A percentile compares a stretch with the other conserved stretches of the same genome.
Evolutionary conservation across 2,329 filamentous ascomycete species (phyloP).

Genomic region (Aspergillus sp.): DNA sequence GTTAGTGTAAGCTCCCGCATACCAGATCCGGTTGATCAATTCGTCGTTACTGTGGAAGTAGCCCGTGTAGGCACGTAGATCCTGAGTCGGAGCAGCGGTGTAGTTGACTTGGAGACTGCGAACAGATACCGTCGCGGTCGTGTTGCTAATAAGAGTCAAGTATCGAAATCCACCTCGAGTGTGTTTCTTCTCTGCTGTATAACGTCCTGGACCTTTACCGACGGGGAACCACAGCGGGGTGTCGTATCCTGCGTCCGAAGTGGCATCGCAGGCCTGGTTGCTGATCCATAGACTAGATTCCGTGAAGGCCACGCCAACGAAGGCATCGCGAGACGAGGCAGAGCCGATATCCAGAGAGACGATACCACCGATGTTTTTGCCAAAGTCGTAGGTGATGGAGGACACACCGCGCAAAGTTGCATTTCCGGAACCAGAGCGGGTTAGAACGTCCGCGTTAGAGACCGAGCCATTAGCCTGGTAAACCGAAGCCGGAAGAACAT

Average conservation of each 20-base stretch:
- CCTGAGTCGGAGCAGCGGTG: conserved; percentile 32
- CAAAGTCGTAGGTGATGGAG: conserved; percentile 36
- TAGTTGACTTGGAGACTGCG: conserved; percentile 35
- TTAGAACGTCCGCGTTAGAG: conserved; percentile 14
- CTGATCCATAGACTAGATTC: conserved; percentile 47
- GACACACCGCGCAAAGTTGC: conserved; percentile 19
- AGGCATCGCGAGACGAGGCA: conserved; percentile 18
- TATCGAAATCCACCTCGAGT: conserved; percentile 45
- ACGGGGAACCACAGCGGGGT: conserved; percentile 46
- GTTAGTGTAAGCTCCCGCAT: conserved; percentile 49
- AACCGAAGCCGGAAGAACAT: conserved; percentile 19
- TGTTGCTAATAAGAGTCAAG: conserved; percentile 41
- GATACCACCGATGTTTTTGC: conserved; percentile 35
- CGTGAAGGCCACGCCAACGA: conserved; percentile 37
- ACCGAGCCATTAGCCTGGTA: conserved; percentile 26
- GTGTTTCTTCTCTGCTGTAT: conserved; percentile 38
- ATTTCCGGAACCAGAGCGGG: background rate
- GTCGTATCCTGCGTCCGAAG: conserved; percentile 43
- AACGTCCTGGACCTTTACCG: conserved; percentile 28
- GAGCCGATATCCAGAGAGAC: conserved; percentile 29
- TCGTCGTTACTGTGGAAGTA: conserved; percentile 49
- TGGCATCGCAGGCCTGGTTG: conserved; percentile 42
- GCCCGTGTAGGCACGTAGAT: conserved; percentile 46
- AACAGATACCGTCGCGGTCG: conserved; percentile 36
- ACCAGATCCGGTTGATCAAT: conserved; percentile 53